These are phyloP conservation scores for Suillus plorans DNA, from an alignment of 768 basidiomycete species.

Conservation along the genomic window DNA sequence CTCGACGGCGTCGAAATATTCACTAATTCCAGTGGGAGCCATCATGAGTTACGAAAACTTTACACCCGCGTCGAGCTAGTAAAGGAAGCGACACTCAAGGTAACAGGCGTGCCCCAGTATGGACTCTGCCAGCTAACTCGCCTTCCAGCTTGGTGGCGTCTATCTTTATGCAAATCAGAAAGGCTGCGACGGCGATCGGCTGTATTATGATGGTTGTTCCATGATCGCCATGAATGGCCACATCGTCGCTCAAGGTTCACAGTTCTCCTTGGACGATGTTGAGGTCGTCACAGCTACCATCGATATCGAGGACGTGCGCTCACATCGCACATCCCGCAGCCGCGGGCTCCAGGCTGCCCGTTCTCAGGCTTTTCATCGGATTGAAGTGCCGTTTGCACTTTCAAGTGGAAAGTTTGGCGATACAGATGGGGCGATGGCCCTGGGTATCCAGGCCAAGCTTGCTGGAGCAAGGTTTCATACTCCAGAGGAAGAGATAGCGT, in stretches of 20 bases:
- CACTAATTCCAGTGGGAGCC: constrained; percentile 97
- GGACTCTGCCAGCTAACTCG: background rate
- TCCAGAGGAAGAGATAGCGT: constrained; percentile 99
- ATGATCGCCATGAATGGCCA: constrained; percentile 95
- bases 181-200: constrained; percentile 96
- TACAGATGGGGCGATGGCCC: constrained; percentile 49
- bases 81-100: constrained; percentile 96
- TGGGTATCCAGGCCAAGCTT: constrained; percentile 47
- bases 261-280: constrained; percentile 94
- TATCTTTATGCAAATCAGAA: constrained; percentile 99
- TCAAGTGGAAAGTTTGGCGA: constrained; percentile 74
- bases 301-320: constrained; percentile 94
- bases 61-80: constrained; percentile 90
- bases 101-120: constrained; percentile 23
- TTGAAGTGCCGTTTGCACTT: constrained; percentile 79
- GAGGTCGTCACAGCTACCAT: constrained; percentile 96
- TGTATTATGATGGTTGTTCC: constrained; percentile 97
- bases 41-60: constrained; percentile 97
- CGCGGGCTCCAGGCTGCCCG: constrained; percentile 87
- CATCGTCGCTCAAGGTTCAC: constrained; percentile 92
- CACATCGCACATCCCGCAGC: constrained; percentile 82
- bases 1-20: constrained; percentile 99
- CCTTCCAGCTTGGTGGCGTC: constrained; percentile 81
- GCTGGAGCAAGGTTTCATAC: constrained; percentile 56
- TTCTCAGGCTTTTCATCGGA: constrained; percentile 73